phyloP scores from a whole-genome alignment of 202 grass and related monocot genomes.

The Setaria italica region DNA sequence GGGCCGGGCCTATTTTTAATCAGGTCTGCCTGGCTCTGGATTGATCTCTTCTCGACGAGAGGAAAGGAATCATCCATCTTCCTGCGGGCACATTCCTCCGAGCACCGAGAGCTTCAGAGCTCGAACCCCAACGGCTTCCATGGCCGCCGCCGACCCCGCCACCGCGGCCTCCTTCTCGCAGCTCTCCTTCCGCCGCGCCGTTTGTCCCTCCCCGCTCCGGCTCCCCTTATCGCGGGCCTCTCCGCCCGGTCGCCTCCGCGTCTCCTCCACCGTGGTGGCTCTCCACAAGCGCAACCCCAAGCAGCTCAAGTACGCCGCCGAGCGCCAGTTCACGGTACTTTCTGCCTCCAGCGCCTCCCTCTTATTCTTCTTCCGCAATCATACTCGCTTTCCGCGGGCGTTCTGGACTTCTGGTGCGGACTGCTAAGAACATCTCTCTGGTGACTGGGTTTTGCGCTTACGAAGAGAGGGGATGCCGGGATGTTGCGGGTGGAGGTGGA shows the following conservation, averaged over 20 bases:
- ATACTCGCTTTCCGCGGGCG: not conserved
- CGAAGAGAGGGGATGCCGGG: slow-evolving; percentile 69
- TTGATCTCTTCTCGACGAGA: not conserved
- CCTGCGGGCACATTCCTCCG: not conserved
- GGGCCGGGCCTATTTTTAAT: not conserved
- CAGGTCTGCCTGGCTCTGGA: not conserved
- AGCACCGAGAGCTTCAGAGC: not conserved
- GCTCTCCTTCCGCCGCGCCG: slow-evolving; percentile 28
- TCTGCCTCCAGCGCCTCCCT: not conserved
- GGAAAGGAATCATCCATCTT: not conserved
- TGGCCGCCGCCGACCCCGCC: slow-evolving; percentile 28
- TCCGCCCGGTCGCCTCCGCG: slow-evolving; percentile 17
- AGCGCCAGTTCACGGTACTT: slow-evolving; percentile 72
- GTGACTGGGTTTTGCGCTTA: not conserved
- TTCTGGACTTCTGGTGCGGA: not conserved
- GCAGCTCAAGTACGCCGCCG: slow-evolving; percentile 81
- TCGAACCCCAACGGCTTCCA: not conserved
- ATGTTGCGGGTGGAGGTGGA: slow-evolving; percentile 83
- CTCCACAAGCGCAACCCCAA: slow-evolving; percentile 89
- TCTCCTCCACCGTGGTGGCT: slow-evolving; percentile 48
- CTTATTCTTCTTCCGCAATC: not conserved
- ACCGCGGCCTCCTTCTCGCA: not conserved
- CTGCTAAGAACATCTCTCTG: not conserved
- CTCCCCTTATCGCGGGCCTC: not conserved
- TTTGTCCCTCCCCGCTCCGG: slow-evolving; percentile 7